These are phyloP conservation scores for Xylaria acuta DNA, from an alignment of 495 filamentous ascomycete species.

Conservation along the genomic window DNA sequence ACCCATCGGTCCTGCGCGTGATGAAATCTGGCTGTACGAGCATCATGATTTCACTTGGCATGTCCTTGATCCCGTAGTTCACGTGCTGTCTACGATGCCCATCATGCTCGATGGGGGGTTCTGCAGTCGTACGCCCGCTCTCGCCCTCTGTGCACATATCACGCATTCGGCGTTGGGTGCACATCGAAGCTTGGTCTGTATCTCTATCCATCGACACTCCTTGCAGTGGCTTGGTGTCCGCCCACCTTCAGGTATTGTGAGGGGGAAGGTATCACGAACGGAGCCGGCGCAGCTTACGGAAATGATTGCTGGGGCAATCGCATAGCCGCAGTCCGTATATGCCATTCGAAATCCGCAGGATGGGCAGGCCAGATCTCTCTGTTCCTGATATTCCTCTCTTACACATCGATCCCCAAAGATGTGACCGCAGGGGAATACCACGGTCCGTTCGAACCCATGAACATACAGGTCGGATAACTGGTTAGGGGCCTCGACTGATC, in stretches of 20 bases:
- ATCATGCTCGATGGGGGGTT: conserved; percentile 19
- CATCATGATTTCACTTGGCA: conserved; percentile 27
- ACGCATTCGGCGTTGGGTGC: conserved; percentile 34
- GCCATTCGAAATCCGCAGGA: conserved; percentile 34
- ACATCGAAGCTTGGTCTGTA: conserved; percentile 31
- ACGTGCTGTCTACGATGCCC: conserved; percentile 34
- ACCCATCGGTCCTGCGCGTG: conserved; percentile 33
- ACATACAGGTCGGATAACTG: conserved; percentile 24
- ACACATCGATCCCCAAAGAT: conserved; percentile 41
- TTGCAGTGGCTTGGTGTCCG: conserved; percentile 30
- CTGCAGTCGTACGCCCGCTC: conserved; percentile 8
- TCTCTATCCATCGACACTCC: conserved; percentile 35
- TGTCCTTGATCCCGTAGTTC: conserved; percentile 21
- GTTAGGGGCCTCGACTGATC: conserved; percentile 11
- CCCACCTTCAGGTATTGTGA: conserved; percentile 36
- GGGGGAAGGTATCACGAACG: conserved; percentile 35
- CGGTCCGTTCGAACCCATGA: conserved; percentile 34
- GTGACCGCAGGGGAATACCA: conserved; percentile 36
- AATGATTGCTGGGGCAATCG: conserved; percentile 33
- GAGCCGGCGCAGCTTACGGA: conserved; percentile 26
- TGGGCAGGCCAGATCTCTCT: conserved; percentile 32
- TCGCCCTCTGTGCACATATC: conserved; percentile 28
- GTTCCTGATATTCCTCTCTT: conserved; percentile 11
- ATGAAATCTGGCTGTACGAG: conserved; percentile 36
- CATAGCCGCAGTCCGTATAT: conserved; percentile 34